Base-by-base conservation (phyloP, 2,329 filamentous ascomycete species). In the Apiospora aurea region DNA sequence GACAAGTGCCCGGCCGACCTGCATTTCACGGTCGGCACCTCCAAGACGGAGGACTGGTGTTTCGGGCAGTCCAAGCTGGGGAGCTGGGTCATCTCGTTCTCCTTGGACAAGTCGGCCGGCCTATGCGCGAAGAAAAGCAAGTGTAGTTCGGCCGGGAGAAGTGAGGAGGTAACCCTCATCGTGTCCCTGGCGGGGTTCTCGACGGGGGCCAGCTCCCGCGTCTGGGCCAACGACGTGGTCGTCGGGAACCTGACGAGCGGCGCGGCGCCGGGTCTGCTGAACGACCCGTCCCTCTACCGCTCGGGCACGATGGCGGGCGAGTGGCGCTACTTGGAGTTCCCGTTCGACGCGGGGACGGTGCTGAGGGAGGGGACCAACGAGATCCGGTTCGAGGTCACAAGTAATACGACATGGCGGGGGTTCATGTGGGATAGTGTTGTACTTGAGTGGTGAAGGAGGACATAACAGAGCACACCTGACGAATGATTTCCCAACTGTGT, bases 251-350 rank as follows among this genome's bases (percentile, higher is more conserved):
- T 86, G 69, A 83, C 81, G n/a, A 81, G 78, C 51, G 78, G 75
- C 8, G 57, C 74, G 5, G 71, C 73, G 2, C 47, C 34, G 7
- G 41, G 41, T 1, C 67, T 87, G 43, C 71, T 81, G 41, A 85
- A 77, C 49, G 86, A 87, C 73, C 85, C 85, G 5, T 82, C 81
- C 26, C 79, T 86, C 47, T 87, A 87, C 76, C 80, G 85, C n/a
- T 84, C 82, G 13, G 84, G 81, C 26, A 87, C 84, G 8, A 77
- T 78, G 34, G 84, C 83, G 6, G 85, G 86, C 1, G 85, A 87
- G 78, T 87, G 85, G 85, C 79, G 83, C 70, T 79, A 84, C 26
- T 81, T 85, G 34, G 83, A 87, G 77, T 85, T 80, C 68, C 72
- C 73, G 14, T 77, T 80, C 11, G 73, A 75, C 10, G 73, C 72